Conservation (phyloP, 1,139 yeast genomes). For the Suhomyces guaymorum region DNA sequence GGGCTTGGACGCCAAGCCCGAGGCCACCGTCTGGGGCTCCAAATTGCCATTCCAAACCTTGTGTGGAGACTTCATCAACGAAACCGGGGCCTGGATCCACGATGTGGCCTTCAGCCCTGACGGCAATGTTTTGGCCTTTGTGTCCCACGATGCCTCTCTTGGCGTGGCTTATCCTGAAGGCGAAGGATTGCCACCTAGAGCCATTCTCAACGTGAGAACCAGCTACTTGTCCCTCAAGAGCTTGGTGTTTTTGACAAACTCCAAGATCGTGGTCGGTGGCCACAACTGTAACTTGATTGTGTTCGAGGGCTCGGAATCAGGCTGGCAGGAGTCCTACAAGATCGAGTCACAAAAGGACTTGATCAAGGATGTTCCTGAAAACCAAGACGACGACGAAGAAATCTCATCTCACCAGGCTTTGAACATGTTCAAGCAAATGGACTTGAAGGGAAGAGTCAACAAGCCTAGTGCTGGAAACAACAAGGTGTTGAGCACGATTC, state of each 20-base stretch:
- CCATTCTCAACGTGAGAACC: constrained; percentile 55
- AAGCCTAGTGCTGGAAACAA: constrained; percentile 39
- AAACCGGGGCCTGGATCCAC: constrained; percentile 89
- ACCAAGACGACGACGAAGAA: constrained; percentile 55
- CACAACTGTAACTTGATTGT: constrained; percentile 90
- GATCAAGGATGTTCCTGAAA: constrained; percentile 38
- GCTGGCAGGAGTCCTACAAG: constrained; percentile 67
- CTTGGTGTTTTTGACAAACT: constrained; percentile 64
- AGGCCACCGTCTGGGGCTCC: constrained; percentile 87
- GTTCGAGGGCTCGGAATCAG: constrained; percentile 66
- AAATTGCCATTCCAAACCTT: constrained; percentile 94
- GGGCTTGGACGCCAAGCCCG: constrained; percentile 84
- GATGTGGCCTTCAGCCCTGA: constrained; percentile 84
- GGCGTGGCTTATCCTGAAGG: constrained; percentile 77
- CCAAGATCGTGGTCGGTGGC: constrained; percentile 82
- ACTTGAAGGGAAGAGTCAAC: constrained; percentile 81
- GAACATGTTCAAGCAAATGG: constrained; percentile 94
- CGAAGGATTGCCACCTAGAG: constrained; percentile 56
- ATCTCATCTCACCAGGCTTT: constrained; percentile 78
- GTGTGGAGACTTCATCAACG: constrained; percentile 78
- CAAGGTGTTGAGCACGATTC: constrained; percentile 69
- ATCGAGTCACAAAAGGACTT: constrained; percentile 58
- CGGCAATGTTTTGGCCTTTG: constrained; percentile 78
- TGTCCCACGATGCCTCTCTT: constrained; percentile 74
- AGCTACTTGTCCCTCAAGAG: constrained; percentile 81